Percentiles rank a stretch among this genome's conserved stretches.
Evolutionary conservation across 139 green algal species (phyloP).

Genomic region (Ostreobium quekettii): DNA sequence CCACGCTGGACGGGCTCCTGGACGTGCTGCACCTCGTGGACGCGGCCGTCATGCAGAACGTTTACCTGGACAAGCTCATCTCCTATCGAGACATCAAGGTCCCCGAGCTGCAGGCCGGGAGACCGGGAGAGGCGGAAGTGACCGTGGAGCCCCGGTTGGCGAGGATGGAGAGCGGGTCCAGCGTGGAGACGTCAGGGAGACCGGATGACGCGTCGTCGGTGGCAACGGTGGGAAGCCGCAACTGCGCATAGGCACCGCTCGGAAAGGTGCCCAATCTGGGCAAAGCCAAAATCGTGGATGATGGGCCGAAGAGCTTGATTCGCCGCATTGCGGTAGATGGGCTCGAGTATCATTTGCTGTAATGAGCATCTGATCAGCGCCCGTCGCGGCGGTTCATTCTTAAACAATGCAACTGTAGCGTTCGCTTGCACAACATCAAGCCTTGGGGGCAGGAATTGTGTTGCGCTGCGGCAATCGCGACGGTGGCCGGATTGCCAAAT

Average conservation of each 20-base stretch:
- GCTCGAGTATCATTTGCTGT: too few relatives aligned
- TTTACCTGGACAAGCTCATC: constrained; percentile 49
- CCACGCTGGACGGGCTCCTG: constrained; percentile 31
- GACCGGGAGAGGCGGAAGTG: not conserved
- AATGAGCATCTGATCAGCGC: too few relatives aligned
- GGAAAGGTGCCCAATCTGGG: too few relatives aligned
- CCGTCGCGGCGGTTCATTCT: too few relatives aligned
- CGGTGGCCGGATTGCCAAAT: too few relatives aligned
- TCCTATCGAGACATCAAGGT: constrained; percentile 33
- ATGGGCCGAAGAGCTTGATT: too few relatives aligned
- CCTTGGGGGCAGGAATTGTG: too few relatives aligned
- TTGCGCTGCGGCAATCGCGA: too few relatives aligned
- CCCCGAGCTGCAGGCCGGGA: not conserved
- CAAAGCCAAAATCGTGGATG: too few relatives aligned
- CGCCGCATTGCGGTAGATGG: too few relatives aligned
- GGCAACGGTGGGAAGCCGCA: constrained; percentile 19
- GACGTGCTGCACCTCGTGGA: constrained; percentile 52
- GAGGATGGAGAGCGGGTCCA: not conserved
- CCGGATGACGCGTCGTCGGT: constrained; percentile 37
- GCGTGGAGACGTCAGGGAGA: not conserved
- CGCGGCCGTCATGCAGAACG: constrained; percentile 44
- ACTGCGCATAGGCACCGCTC: constrained; percentile 16
- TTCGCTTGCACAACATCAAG: too few relatives aligned
- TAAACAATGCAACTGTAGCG: too few relatives aligned
- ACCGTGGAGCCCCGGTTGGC: not conserved